Conservation (phyloP, 768 basidiomycete species). For the Daedaleopsis nitida region DNA sequence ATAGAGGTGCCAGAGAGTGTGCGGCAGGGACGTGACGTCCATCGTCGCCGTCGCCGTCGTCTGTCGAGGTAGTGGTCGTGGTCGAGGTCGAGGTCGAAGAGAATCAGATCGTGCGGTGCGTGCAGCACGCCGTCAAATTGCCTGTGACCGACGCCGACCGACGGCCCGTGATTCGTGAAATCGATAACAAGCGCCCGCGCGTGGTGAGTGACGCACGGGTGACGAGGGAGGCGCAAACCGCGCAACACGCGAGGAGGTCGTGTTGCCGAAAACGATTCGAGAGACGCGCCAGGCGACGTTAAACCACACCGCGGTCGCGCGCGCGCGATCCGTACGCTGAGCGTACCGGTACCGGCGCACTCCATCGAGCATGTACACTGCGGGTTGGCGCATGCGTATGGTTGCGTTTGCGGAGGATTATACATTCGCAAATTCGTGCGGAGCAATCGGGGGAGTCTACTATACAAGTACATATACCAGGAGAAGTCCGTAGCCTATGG, state of each 20-base stretch:
- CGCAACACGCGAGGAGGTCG: conserved; percentile 1
- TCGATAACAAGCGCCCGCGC: too few species aligned
- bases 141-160: too few species aligned
- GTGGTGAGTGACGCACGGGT: too few species aligned
- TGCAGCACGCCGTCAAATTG: too few species aligned
- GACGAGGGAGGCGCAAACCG: not conserved
- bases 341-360: too few species aligned
- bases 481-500: conserved; percentile 9
- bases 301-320: too few species aligned
- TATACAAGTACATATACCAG: conserved; percentile 24
- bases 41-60: conserved; percentile 13
- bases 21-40: conserved; percentile 38
- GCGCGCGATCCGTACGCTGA: too few species aligned
- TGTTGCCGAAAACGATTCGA: not conserved
- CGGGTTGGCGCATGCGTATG: not conserved
- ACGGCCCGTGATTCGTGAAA: too few species aligned
- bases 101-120: not conserved
- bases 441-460: conserved; percentile 6
- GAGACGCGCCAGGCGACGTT: too few species aligned
- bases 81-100: not conserved
- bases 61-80: not conserved
- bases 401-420: not conserved
- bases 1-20: conserved; percentile 60
- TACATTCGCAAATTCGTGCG: conserved; percentile 8
- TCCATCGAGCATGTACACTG: too few species aligned